A percentile compares a stretch with the other conserved stretches of the same genome.
phyloP scores from a whole-genome alignment of 106 monocot genomes.

The Allium cepa region DNA sequence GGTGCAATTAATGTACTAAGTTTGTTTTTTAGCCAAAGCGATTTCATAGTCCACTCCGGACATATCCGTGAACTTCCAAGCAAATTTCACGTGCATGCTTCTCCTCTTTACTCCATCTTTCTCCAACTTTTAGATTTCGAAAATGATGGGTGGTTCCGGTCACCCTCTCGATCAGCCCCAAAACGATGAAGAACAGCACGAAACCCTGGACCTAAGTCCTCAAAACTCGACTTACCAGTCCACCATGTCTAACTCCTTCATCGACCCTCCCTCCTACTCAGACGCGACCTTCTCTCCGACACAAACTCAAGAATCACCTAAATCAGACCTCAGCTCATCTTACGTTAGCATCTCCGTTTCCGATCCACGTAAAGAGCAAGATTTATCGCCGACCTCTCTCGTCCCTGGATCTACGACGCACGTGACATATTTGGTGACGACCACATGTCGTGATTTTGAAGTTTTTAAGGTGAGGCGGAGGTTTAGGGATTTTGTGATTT shows the following conservation, averaged over 20 bases:
- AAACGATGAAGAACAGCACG: no score
- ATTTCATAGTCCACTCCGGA: no score
- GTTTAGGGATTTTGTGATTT: constrained; percentile 80
- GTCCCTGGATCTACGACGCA: constrained; percentile 46
- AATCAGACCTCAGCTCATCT: background rate
- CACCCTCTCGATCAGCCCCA: no score
- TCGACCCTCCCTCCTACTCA: background rate
- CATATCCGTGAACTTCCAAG: no score
- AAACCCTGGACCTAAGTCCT: no score
- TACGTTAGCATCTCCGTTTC: constrained; percentile 44
- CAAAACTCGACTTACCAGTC: background rate
- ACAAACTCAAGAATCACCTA: background rate
- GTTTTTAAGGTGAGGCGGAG: constrained; percentile 53
- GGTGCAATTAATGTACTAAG: no score
- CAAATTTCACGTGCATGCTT: no score
- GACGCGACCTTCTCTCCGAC: constrained; percentile 1
- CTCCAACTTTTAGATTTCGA: no score
- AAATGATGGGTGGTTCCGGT: no score
- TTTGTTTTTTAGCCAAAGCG: no score
- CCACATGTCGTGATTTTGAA: constrained; percentile 9
- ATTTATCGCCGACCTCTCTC: constrained; percentile 42
- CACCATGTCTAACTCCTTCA: background rate
- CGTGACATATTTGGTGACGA: constrained; percentile 58
- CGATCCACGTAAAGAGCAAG: constrained; percentile 52
- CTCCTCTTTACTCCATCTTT: no score